These are phyloP conservation scores for Phytophthora syringae DNA, from an alignment of 352 stramenopile species.

Conservation along the genomic window DNA sequence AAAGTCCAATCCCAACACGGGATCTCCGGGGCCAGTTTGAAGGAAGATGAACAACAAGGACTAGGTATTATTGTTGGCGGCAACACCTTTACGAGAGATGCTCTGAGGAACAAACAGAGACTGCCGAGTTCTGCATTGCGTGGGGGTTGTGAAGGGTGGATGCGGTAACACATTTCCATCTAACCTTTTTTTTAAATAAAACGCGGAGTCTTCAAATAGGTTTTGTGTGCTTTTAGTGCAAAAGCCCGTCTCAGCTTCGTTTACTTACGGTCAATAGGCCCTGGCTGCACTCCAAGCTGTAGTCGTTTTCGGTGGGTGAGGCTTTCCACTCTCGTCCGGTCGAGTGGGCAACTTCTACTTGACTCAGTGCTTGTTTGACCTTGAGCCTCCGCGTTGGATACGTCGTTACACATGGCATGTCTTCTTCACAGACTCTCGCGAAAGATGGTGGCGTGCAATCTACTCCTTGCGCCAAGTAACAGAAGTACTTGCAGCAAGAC, in stretches of 20 bases:
- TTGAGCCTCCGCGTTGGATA: neutral
- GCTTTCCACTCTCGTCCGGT: neutral
- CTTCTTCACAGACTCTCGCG: neutral
- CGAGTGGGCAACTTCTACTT: neutral
- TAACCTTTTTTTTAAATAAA: too few relatives aligned
- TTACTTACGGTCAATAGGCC: too few relatives aligned
- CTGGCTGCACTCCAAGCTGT: too few relatives aligned
- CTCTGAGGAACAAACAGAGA: neutral
- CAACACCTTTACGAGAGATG: neutral
- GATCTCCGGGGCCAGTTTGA: neutral
- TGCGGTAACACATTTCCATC: too few relatives aligned
- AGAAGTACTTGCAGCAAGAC: neutral
- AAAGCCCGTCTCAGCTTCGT: neutral
- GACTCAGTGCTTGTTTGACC: too few relatives aligned
- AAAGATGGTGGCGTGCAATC: neutral
- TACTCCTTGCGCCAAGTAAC: neutral
- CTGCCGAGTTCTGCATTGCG: too few relatives aligned
- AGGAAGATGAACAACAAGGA: conserved; percentile 1
- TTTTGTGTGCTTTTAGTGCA: too few relatives aligned
- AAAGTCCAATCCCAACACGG: neutral
- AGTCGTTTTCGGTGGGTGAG: neutral
- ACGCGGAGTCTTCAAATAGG: too few relatives aligned
- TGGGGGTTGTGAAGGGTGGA: too few relatives aligned
- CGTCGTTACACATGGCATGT: neutral
- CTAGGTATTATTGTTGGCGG: too few relatives aligned